Evolutionary conservation across 768 basidiomycete genomes (phyloP), one percentile per base, ranked within the genome.

Genomic region (Rhodosporidiobolus sp.): DNA sequence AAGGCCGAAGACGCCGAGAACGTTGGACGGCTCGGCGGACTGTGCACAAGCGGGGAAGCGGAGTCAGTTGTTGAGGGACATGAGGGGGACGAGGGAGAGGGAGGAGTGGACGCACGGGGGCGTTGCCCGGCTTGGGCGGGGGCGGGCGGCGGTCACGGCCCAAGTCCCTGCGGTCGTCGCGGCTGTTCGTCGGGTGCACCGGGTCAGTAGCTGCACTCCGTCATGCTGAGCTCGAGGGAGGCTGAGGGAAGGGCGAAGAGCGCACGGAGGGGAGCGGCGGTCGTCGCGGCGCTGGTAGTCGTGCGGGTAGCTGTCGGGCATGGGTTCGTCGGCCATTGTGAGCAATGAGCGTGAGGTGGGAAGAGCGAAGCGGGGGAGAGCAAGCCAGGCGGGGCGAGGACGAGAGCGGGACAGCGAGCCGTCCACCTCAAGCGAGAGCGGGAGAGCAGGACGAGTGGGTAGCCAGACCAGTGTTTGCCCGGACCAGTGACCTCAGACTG

Each of bases 1-100:
- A 53, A 98, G 83, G n/a, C 95, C 95, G 76, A 98, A 99, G n/a
- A 97, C 93, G 69, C 95, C 95, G 72, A 99, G 85, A 45, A 95
- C 93, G 72, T 86, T 88, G 77, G 90, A 89, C 17, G 74, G 79
- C 54, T 76, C 68, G 80, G 86, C 73, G 85, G 83, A 67, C 81
- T 64, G 49, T 45, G 26, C 34, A 48, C 77, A 16, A 49, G 32
- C 53, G 38, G 32, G 26, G 59, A 70, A 87, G 89, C 72, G 80
- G 90, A 89, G 89, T 26, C 48, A 28, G 28, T 17, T 34, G 26
- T 1, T 22, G 43, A 12, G 45, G n/a, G 38, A 43, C 48, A 46
- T 28, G 30, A 50, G 45, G 30, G 28, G 30, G 57, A 60, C 6
- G 58, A 4, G 54, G 35, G 61, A 57, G 17, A 26, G 8, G 50